Base-by-base conservation (phyloP, 352 stramenopile genomes). In the Globisporangium perplexum region DNA sequence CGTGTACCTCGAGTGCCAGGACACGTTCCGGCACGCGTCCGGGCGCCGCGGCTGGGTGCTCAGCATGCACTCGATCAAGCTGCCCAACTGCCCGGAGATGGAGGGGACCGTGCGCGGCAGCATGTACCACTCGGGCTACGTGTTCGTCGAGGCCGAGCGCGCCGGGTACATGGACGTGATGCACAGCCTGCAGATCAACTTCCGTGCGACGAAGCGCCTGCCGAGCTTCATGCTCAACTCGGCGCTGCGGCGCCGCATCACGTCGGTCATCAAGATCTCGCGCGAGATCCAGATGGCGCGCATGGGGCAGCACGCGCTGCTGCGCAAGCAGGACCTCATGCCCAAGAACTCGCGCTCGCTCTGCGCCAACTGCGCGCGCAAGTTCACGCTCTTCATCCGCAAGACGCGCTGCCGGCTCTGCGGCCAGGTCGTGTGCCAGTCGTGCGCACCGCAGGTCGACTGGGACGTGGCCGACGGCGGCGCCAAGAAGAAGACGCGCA, bases 151-250 rank as follows among this genome's bases (percentile, higher is more conserved):
- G 55, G 72, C 83, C 17, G 80, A 93, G 48, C 76, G 74, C 4
- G 64, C 78, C 5, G 83, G 83, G 22, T 88, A 83, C 63, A 80
- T 93, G 71, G 80, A 93, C 60, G 80, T 93, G n/a, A 87, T 90
- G 74, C 80, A 93, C 59, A 86, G 71, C 55, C 59, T 93, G 15
- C 83, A 90, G 65, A 83, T 93, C 60, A 93, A 93, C 58, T 93
- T 93, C 57, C 88, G 89, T 51, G 83, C 76, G 57, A 79, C 73
- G 12, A 83, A 63, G 45, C 68, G 74, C 12, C 44, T 90, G 39
- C 80, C 80, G 33, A 64, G 78, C 36, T 87, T 88, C 44, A 53
- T 90, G 54, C 63, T 88, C 10, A 86, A 88, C 49, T 65, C 68
- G 10, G 72, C 75, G 22, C 65, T 90, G 15, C 86, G 86, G 56